Evolutionary conservation across 352 stramenopile species (phyloP), one percentile per base, ranked within the genome.

Genomic region (Blastocystis sp.): DNA sequence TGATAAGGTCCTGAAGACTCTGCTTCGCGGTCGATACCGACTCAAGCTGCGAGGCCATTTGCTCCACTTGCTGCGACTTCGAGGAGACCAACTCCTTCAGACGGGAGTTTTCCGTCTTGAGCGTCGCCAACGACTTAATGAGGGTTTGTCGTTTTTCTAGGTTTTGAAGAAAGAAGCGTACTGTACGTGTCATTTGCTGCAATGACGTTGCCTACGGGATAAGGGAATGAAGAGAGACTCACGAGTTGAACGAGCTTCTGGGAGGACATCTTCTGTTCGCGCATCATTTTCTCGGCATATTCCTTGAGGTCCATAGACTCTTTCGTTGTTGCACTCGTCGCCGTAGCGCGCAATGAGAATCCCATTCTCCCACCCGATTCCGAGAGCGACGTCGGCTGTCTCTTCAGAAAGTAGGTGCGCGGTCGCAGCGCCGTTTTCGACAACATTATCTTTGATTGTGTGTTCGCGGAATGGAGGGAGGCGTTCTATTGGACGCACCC

Each of bases 261-360:
- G 2, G 74, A 85, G 31, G 74, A 85, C 55, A 85, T 62, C 60
- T 51, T 66, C 45, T 85, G 74, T 39, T 85, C 74, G 16, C 55
- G 29, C 60, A 85, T 85, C 74, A 85, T 85, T 51, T 67, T 66
- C 60, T 85, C 74, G 19, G 74, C 74, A 85, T 85, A 85, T 6
- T 85, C 74, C 35, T 85, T 85, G 51, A 85, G 51, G 4, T 67
- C 74, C 21, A 69, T 4, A 41, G 74, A 85, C 60, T 85, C 74
- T 41, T 85, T 85, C 39, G 74, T 85, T 19, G 41, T 55, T 16
- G 16, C 33, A 61, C 24, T 41, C 16, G 21, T 69, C 16, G 29
- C 31, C 9, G 66, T 6, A 6, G 37, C n/a, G 6, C 66, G 74
- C 19, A 63, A 55, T 31, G 4, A 37, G 24, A 85, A 85, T 67